Conservation (phyloP, 108 stramenopile genomes). For the Skeletonema grethae region DNA sequence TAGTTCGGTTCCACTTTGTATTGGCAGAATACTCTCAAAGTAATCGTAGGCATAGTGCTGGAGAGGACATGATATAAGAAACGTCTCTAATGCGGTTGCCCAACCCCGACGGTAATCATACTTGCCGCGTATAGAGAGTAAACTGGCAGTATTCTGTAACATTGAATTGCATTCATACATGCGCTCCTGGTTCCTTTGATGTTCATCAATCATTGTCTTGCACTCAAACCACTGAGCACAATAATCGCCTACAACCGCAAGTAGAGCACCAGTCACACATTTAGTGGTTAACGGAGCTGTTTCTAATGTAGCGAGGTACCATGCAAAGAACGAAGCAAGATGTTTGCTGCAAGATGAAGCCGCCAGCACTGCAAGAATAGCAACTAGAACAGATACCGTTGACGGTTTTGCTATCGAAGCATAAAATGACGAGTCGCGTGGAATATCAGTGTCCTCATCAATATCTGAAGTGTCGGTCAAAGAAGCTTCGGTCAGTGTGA, state of each 20-base stretch:
- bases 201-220: not conserved
- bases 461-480: not conserved
- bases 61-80: slow-evolving; percentile 70
- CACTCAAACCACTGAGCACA: slow-evolving; percentile 61
- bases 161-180: not conserved
- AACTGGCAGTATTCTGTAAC: not conserved
- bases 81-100: slow-evolving; percentile 52
- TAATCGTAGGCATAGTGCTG: slow-evolving; percentile 72
- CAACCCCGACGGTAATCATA: slow-evolving; percentile 65
- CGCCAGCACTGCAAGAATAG: not conserved
- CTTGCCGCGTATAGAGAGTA: slow-evolving; percentile 14
- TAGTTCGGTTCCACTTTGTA: slow-evolving; percentile 17
- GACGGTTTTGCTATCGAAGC: not conserved
- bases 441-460: not conserved
- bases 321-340: not conserved
- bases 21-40: slow-evolving; percentile 65
- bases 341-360: not conserved
- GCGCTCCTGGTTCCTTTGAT: not conserved
- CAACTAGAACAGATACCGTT: not conserved
- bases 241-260: slow-evolving; percentile 59
- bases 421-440: not conserved
- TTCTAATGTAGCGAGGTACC: slow-evolving; percentile 53
- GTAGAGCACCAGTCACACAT: slow-evolving; percentile 55
- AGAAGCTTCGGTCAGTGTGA: not conserved
- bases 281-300: slow-evolving; percentile 61